phyloP scores from a whole-genome alignment of 805 yeast species.

The Kuraishia hungarica region DNA sequence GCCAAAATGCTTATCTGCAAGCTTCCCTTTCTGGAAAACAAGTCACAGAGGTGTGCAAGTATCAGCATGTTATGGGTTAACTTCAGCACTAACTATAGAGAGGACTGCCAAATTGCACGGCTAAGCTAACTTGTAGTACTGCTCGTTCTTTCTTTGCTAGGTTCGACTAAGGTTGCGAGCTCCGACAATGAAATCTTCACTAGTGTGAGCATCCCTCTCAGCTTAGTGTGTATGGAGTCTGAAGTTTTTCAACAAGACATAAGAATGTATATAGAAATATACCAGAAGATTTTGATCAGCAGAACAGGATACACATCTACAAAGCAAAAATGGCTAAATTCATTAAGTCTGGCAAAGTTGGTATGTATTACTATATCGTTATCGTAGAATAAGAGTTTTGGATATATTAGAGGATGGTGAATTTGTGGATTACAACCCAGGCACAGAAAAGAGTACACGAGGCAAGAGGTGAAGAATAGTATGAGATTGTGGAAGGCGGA shows the following conservation, averaged over 20 bases:
- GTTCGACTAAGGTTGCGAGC: not conserved
- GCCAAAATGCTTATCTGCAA: not conserved
- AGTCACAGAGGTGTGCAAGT: not conserved
- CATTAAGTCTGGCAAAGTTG: constrained; percentile 99
- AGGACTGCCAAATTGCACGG: not conserved
- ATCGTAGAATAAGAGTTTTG: not conserved
- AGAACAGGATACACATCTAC: not conserved
- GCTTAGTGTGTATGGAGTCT: not conserved
- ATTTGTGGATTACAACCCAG: not conserved
- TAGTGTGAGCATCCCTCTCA: constrained; percentile 1
- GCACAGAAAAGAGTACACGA: not conserved
- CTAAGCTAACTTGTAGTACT: not conserved
- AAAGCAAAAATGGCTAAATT: constrained; percentile 83
- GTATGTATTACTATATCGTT: constrained; percentile 44
- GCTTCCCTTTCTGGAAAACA: not conserved
- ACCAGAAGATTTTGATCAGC: no score
- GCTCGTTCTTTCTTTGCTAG: not conserved
- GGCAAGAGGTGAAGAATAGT: no score
- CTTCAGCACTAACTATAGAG: not conserved
- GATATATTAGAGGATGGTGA: not conserved
- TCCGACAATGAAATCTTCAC: not conserved
- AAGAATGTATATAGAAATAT: not conserved
- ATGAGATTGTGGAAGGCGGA: no score
- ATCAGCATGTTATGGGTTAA: not conserved
- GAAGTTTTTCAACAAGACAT: not conserved